phyloP scores from a whole-genome alignment of 2,329 filamentous ascomycete species.

The Ophiostoma triangulosporum region DNA sequence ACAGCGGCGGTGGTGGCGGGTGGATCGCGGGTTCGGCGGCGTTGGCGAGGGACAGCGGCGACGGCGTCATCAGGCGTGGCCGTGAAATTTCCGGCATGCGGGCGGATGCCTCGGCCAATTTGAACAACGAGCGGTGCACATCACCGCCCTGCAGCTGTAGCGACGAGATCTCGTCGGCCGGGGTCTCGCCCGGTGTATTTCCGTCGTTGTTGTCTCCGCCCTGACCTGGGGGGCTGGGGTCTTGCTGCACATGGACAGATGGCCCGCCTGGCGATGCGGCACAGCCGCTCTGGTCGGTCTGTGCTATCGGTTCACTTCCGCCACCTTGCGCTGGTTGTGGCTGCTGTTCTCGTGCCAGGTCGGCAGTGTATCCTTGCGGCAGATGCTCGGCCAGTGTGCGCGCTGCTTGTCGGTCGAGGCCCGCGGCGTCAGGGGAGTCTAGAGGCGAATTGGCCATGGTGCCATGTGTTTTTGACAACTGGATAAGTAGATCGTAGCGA shows the following conservation, averaged over 20 bases:
- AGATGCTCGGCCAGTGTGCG: slow-evolving; percentile 21
- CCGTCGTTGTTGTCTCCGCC: neutral
- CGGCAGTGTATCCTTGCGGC: slow-evolving; percentile 22
- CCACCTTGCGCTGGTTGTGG: neutral
- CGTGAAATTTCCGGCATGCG: slow-evolving; percentile 23
- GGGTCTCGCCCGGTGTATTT: neutral
- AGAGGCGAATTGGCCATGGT: slow-evolving; percentile 8
- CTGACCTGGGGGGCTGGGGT: neutral
- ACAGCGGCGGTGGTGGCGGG: neutral
- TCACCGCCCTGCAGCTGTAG: slow-evolving; percentile 62
- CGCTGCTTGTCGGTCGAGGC: slow-evolving; percentile 9
- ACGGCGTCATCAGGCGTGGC: slow-evolving; percentile 1
- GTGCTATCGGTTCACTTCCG: neutral
- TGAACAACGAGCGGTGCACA: slow-evolving; percentile 67
- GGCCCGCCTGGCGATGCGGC: neutral
- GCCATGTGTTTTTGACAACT: no score
- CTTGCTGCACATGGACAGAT: neutral
- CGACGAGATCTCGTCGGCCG: slow-evolving; percentile 25
- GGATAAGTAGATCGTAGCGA: neutral
- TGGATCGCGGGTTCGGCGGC: neutral
- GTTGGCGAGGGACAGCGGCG: slow-evolving; percentile 1
- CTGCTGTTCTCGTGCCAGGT: slow-evolving; percentile 13
- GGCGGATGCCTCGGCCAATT: slow-evolving; percentile 45
- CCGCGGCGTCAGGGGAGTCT: slow-evolving; percentile 1
- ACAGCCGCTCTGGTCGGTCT: neutral